Evolutionary conservation across 2,329 filamentous ascomycete genomes (phyloP).

Genomic region (Aspergillus ibericus): DNA sequence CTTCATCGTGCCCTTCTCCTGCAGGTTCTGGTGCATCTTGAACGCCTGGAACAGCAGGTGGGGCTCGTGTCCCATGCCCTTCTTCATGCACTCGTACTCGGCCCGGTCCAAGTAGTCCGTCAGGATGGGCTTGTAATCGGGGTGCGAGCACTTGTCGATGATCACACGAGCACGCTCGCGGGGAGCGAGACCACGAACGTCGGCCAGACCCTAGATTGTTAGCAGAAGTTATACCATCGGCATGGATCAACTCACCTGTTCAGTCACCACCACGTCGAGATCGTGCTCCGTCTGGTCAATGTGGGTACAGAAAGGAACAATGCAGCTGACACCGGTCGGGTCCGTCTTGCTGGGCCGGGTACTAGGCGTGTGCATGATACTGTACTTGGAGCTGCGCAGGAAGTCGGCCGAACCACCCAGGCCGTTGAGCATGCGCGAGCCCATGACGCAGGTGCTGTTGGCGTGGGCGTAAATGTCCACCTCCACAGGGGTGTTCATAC

Average conservation of each 20-base stretch:
- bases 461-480: slow-evolving; percentile 94
- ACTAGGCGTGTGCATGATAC: slow-evolving; percentile 89
- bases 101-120: slow-evolving; percentile 81
- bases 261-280: slow-evolving; percentile 80
- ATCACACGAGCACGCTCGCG: slow-evolving; percentile 80
- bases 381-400: slow-evolving; percentile 75
- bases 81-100: slow-evolving; percentile 79
- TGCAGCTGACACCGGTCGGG: slow-evolving; percentile 77
- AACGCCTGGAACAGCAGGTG: slow-evolving; percentile 84
- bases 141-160: slow-evolving; percentile 83
- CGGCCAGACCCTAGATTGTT: slow-evolving; percentile 66
- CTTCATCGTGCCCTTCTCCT: slow-evolving; percentile 88
- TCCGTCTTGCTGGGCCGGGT: slow-evolving; percentile 79
- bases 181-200: slow-evolving; percentile 78
- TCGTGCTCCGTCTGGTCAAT: slow-evolving; percentile 93
- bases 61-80: slow-evolving; percentile 88
- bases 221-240: neutral
- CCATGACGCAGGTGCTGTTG: slow-evolving; percentile 88
- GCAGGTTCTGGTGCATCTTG: slow-evolving; percentile 82
- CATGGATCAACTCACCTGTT: slow-evolving; percentile 44
- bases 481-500: slow-evolving; percentile 94
- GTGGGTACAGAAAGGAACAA: slow-evolving; percentile 92
- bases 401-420: slow-evolving; percentile 82
- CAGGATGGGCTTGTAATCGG: slow-evolving; percentile 79
- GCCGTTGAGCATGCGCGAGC: slow-evolving; percentile 82